Conservation (phyloP, 1,284 basidiomycete species). For the Boletus semigastroideus region DNA sequence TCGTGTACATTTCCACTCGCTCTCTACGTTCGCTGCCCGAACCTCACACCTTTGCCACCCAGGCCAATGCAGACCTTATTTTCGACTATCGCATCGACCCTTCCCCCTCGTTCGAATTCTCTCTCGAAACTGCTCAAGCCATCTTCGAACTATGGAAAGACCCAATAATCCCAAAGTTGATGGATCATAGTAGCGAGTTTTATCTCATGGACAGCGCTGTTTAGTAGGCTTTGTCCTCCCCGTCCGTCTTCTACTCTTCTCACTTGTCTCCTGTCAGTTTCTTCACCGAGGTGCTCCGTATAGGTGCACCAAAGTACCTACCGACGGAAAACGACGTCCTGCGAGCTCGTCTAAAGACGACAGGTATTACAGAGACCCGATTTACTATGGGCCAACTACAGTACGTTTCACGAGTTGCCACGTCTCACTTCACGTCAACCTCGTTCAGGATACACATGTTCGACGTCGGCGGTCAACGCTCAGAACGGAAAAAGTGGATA, state of each 20-base stretch:
- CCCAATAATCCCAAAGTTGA: constrained; percentile 81
- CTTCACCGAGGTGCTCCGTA: constrained; percentile 82
- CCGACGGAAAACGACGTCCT: constrained; percentile 91
- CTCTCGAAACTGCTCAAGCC: constrained; percentile 69
- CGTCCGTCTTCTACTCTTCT: not conserved
- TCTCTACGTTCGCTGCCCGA: no score
- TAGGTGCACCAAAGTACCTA: constrained; percentile 77
- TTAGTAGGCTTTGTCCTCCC: constrained; percentile 49
- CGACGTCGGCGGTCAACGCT: constrained; percentile 91
- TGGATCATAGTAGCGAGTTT: constrained; percentile 88
- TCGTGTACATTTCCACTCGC: constrained; percentile 39
- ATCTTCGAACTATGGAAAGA: constrained; percentile 90
- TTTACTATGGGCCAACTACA: constrained; percentile 18
- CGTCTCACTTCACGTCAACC: constrained; percentile 32
- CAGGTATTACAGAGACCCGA: constrained; percentile 78
- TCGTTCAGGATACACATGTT: constrained; percentile 85
- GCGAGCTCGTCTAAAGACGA: constrained; percentile 87
- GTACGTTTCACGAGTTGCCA: constrained; percentile 60
- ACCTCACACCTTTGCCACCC: constrained; percentile 4
- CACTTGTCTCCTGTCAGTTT: constrained; percentile 54
- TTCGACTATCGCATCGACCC: constrained; percentile 52
- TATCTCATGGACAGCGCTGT: constrained; percentile 96
- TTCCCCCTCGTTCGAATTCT: constrained; percentile 46
- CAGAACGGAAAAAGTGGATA: constrained; percentile 95
- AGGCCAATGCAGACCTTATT: constrained; percentile 62